Evolutionary conservation across 352 stramenopile species (phyloP).

Genomic region (Globisporangium camurandrum): DNA sequence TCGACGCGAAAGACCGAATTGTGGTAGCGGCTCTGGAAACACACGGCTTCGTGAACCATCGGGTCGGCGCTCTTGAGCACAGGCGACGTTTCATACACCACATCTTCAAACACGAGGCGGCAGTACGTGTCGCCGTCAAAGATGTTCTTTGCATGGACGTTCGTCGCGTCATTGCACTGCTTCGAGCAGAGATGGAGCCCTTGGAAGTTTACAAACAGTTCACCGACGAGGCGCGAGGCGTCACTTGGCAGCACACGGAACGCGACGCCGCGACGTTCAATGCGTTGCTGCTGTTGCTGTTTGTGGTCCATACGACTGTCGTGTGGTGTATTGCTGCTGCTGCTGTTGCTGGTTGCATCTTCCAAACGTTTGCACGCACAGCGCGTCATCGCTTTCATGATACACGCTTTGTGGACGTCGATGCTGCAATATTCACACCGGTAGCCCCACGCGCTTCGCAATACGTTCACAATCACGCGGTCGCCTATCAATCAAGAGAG

Average conservation of each 20-base stretch:
- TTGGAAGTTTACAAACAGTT: conserved; percentile 73
- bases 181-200: conserved; percentile 80
- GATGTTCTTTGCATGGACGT: conserved; percentile 80
- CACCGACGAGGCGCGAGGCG: conserved; percentile 27
- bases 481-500: conserved; percentile 31
- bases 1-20: conserved; percentile 62
- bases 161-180: conserved; percentile 49
- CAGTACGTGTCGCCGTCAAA: conserved; percentile 86
- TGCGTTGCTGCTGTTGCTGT: too few species aligned
- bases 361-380: conserved; percentile 42
- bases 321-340: neutral
- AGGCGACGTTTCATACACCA: conserved; percentile 71
- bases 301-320: conserved; percentile 1
- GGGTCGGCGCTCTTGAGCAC: conserved; percentile 82
- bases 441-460: conserved; percentile 77
- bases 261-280: conserved; percentile 15
- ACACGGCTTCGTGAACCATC: conserved; percentile 82
- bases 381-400: conserved; percentile 82
- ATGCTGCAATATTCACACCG: conserved; percentile 74
- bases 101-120: conserved; percentile 52
- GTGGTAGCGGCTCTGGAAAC: conserved; percentile 52
- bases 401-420: conserved; percentile 80
- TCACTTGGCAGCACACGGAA: conserved; percentile 49
- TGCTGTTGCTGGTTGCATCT: neutral
- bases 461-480: conserved; percentile 76